Conservation (phyloP, 208 protist species). For the Giardia duodenalis region DNA sequence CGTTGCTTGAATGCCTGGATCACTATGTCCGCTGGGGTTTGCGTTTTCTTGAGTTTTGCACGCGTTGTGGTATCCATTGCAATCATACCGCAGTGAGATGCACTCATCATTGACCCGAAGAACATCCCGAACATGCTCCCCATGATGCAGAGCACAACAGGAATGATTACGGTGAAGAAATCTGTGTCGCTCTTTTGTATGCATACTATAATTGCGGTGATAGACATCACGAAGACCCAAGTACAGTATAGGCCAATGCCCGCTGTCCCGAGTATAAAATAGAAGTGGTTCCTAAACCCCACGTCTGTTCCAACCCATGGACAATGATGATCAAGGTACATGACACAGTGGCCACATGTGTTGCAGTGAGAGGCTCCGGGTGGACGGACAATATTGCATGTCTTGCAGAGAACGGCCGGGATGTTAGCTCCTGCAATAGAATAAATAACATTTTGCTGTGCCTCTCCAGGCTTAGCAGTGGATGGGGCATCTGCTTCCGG, state of each 20-base stretch:
- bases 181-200: not conserved
- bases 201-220: not conserved
- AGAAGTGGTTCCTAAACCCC: not conserved
- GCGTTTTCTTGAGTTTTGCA: not conserved
- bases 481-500: too few species aligned
- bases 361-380: not conserved
- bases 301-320: not conserved
- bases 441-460: too few species aligned
- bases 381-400: not conserved
- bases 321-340: conserved; percentile 3
- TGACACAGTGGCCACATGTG: not conserved
- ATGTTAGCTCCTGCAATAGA: not conserved
- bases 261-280: not conserved
- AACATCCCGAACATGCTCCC: not conserved
- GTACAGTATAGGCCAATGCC: not conserved
- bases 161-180: not conserved
- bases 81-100: not conserved
- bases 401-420: not conserved
- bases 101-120: not conserved
- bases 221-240: not conserved
- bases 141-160: not conserved
- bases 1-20: not conserved
- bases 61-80: not conserved
- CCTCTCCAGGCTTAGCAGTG: too few species aligned
- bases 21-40: not conserved